These are phyloP conservation scores for Saccharum spontaneum DNA, from an alignment of 176 grass and related monocot genomes.

Conservation along the genomic window DNA sequence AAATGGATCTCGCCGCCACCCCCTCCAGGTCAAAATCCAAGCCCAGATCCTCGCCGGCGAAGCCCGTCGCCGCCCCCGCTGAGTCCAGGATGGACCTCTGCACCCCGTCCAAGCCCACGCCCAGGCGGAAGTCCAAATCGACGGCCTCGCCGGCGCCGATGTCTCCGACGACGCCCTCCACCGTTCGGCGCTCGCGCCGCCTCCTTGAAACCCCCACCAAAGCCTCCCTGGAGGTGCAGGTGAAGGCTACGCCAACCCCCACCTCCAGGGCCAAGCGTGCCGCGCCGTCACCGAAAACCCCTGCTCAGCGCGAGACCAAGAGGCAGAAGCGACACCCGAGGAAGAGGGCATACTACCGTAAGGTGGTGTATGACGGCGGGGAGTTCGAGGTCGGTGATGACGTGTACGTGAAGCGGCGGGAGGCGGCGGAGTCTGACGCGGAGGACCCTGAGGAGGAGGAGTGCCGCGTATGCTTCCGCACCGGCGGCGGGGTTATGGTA, in stretches of 20 bases:
- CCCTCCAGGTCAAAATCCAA: slow-evolving; percentile 37
- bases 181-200: slow-evolving; percentile 57
- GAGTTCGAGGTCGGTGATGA: slow-evolving; percentile 75
- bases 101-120: slow-evolving; percentile 55
- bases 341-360: slow-evolving; percentile 55
- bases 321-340: slow-evolving; percentile 35
- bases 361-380: slow-evolving; percentile 67
- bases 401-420: slow-evolving; percentile 82
- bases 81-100: slow-evolving; percentile 43
- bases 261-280: slow-evolving; percentile 32
- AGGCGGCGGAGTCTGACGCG: slow-evolving; percentile 58
- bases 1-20: slow-evolving; percentile 52
- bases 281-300: slow-evolving; percentile 45
- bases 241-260: slow-evolving; percentile 29
- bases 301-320: slow-evolving; percentile 49
- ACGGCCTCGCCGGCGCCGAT: slow-evolving; percentile 27
- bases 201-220: slow-evolving; percentile 48
- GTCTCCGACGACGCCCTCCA: slow-evolving; percentile 40
- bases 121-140: slow-evolving; percentile 27
- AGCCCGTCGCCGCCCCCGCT: not conserved
- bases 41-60: slow-evolving; percentile 31
- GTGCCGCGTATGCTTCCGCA: slow-evolving; percentile 75
- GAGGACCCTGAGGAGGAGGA: slow-evolving; percentile 70
- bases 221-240: not conserved
- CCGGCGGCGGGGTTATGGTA: slow-evolving; percentile 63